These are phyloP conservation scores for Nakazawaea ishiwadae DNA, from an alignment of 805 yeast genomes.

Conservation along the genomic window DNA sequence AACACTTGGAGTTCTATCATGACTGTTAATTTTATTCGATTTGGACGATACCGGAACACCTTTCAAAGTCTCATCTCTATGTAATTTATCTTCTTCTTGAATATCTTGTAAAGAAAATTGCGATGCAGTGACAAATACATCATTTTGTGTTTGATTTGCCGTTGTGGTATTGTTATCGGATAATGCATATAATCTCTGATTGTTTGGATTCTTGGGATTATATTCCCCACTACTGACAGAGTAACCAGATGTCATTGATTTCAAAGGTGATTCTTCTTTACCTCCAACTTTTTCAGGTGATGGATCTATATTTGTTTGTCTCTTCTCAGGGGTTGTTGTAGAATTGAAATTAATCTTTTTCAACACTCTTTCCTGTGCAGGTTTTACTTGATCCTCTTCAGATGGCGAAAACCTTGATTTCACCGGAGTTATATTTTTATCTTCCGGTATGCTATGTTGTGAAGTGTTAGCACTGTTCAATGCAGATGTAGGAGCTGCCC, in stretches of 20 bases:
- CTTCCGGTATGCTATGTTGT: constrained; percentile 7
- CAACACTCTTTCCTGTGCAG: constrained; percentile 4
- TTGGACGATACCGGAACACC: not conserved
- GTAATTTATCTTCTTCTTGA: constrained; percentile 9
- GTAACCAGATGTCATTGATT: constrained; percentile 2
- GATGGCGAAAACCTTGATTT: not conserved
- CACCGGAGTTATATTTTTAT: not conserved
- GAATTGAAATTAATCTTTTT: constrained; percentile 10
- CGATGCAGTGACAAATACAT: constrained; percentile 34
- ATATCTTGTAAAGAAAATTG: constrained; percentile 23
- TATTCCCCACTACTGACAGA: constrained; percentile 7
- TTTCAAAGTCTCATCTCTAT: not conserved
- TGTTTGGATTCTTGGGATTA: constrained; percentile 15
- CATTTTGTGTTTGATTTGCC: constrained; percentile 24
- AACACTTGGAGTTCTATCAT: not conserved
- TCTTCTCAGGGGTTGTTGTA: not conserved
- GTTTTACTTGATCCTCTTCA: not conserved
- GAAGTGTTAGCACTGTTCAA: constrained; percentile 9
- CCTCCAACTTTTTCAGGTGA: constrained; percentile 4
- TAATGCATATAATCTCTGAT: constrained; percentile 18
- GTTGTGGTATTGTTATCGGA: constrained; percentile 9
- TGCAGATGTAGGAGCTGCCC: not conserved
- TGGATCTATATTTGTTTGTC: not conserved
- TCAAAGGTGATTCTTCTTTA: constrained; percentile 8
- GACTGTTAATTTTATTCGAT: not conserved